These are phyloP conservation scores for Pilasporangium apinafurcum DNA, from an alignment of 352 stramenopile species.

Conservation along the genomic window DNA sequence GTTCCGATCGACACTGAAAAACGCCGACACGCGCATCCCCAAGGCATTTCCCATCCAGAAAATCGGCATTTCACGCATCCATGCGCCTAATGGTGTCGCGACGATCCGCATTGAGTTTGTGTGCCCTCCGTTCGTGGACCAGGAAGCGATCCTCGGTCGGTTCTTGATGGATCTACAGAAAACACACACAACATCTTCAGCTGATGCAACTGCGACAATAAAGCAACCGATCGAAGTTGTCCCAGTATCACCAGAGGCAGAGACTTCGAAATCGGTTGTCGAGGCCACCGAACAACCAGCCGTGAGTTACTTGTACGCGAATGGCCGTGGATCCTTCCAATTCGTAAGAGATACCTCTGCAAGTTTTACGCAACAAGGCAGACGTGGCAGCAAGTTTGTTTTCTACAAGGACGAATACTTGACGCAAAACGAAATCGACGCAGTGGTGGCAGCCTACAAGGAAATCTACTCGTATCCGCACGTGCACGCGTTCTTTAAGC, in stretches of 20 bases:
- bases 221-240: slow-evolving; percentile 56
- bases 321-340: slow-evolving; percentile 77
- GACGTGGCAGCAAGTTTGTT: slow-evolving; percentile 50
- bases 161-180: slow-evolving; percentile 60
- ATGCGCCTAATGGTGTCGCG: slow-evolving; percentile 74
- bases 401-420: slow-evolving; percentile 86
- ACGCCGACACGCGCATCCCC: slow-evolving; percentile 57
- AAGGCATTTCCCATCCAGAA: slow-evolving; percentile 80
- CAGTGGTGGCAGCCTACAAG: slow-evolving; percentile 80
- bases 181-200: neutral
- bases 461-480: slow-evolving; percentile 78
- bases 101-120: slow-evolving; percentile 83
- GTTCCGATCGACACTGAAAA: slow-evolving; percentile 72
- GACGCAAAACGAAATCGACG: slow-evolving; percentile 58
- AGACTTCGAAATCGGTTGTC: slow-evolving; percentile 44
- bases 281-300: slow-evolving; percentile 66
- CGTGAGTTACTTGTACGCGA: slow-evolving; percentile 66
- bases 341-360: slow-evolving; percentile 59
- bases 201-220: neutral
- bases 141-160: slow-evolving; percentile 62
- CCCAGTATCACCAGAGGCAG: slow-evolving; percentile 20
- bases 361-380: slow-evolving; percentile 23
- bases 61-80: slow-evolving; percentile 71
- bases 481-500: slow-evolving; percentile 65
- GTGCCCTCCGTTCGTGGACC: slow-evolving; percentile 68